Base-by-base conservation (phyloP, 2,329 filamentous ascomycete species). In the Pseudogymnoascus verrucosus region DNA sequence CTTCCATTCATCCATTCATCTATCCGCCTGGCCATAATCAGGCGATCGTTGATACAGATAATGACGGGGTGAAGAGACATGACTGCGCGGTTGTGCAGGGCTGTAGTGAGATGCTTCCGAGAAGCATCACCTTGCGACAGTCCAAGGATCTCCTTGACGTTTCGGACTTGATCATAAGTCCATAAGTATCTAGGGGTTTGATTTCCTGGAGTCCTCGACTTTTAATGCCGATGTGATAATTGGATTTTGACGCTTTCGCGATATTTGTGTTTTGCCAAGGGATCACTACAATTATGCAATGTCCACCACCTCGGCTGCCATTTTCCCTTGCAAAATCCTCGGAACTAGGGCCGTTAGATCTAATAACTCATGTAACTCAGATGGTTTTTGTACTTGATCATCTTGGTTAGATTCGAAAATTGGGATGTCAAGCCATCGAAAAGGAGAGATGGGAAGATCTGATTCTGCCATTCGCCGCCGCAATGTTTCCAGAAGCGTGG, bases 201-300 rank as follows among this genome's bases (percentile, higher is more conserved):
- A 10, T 8, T 31, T 31, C 28, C 28, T 31, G 28, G 28, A 8
- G 28, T 31, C 28, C 28, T 31, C 28, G 28, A 31, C 8, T 31
- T 31, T 10, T 1, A 8, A 31, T 10, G 1, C 28, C 28, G 28
- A 31, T 31, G 26, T 28, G 26, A 31, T 31, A 31, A 31, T 8
- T 8, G 28, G 28, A 2, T 31, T 82, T 44, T 21, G 40, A 44
- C 12, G 4, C 34, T 37, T 12, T 37, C 4, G 34, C 34, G 12
- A 37, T 14, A 37, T 37, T n/a, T 31, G 14, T 39, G 36, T 39
- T 14, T 39, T 39, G 14, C 36, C 36, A 37, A 37, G 12, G 36
- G 14, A 14, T 14, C 11, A 39, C 36, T 2, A n/a, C 36, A 39
- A 39, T 39, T n/a, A 39, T 39, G 11, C 36, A n/a, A 39, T 39